Base-by-base conservation (phyloP, 2,329 filamentous ascomycete genomes). In the Stachybotrys chlorohalonatus region DNA sequence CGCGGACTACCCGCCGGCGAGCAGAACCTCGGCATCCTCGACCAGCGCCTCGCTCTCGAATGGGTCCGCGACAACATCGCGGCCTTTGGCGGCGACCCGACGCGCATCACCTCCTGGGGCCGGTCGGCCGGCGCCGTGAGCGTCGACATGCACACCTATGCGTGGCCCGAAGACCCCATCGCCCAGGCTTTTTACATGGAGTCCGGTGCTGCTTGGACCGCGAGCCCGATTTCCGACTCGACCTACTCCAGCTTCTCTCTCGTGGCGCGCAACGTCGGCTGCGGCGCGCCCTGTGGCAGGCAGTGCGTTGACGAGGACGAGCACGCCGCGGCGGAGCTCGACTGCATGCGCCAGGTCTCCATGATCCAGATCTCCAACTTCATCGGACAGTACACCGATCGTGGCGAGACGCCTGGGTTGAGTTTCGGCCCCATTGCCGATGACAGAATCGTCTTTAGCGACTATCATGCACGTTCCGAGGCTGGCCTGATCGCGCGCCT, bases 1-100 rank as follows among this genome's bases (percentile, higher is more conserved):
- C 50, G 50, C 8, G 50, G 50, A 24, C 32, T 52, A 3, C 11
- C 87, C 61, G 77, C 81, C 54, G 87, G 87, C 7, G 74, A 90
- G 50, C 31, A 52, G 50, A 52, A 52, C 50, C 50, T 52, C 2
- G 50, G 50, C 50, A 52, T 52, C 50, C 36, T 52, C 11, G 50
- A 52, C 50, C 50, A 52, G 50, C 50, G 50, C 13, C 11, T 17
- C 15, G 50, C 50, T 24, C 50, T 52, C n/a, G 50, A 52, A 30
- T 52, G 50, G 50, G 50, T 52, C 24, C 32, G 32, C 50, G 50
- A 52, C 15, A 52, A 52, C 31, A 52, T 52, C 32, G 50, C 50
- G 13, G 50, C 50, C 32, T 52, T 52, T 42, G 50, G 50, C 16
- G 50, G 50, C 36, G 32, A 52, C 17, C 50, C 50, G 11, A 36